Evolutionary conservation across 2,329 filamentous ascomycete species (phyloP), one percentile per base, ranked within the genome.

Genomic region (Hortaea werneckii): DNA sequence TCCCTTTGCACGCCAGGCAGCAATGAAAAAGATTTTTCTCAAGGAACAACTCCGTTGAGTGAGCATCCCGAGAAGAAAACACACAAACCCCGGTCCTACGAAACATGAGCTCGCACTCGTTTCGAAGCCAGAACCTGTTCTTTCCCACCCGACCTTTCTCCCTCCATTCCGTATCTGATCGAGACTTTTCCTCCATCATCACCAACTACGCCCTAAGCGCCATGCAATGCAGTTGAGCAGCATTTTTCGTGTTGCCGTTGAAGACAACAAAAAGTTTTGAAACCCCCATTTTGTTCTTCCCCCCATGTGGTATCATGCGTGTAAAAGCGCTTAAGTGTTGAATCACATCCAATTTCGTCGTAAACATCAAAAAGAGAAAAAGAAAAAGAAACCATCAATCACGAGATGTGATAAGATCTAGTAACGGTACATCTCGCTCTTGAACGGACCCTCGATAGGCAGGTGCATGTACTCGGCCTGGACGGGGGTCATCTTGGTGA

Each of bases 381-480:
- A 20, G 20, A 20, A 20, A 20, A 20, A n/a, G n/a, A n/a, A n/a
- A n/a, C n/a, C n/a, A n/a, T n/a, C n/a, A n/a, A n/a, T n/a, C n/a
- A n/a, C n/a, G n/a, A n/a, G n/a, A n/a, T n/a, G n/a, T n/a, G n/a
- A n/a, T n/a, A n/a, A n/a, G n/a, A n/a, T 68, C 77, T 83, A 84
- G 74, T 84, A 84, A 67, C 81, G 75, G 67, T 86, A 89, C 79
- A 89, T 86, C 60, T 96, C 90, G 72, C 76, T 77, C 87, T 98
- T 98, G 85, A 79, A 98, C 62, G 92, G 92, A 67, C 92, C 92
- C 76, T 89, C 84, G 54, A 80, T 66, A 50, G 82, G 78, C 58
- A 98, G 78, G 62, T 87, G 81, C 66, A 96, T 85, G 78, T 98
- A 98, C 66, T 96, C 92, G 59, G 87, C 84, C 79, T 98, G 92